Evolutionary conservation across 257 asterid genomes (phyloP).

Genomic region (Solanum paucissectum): DNA sequence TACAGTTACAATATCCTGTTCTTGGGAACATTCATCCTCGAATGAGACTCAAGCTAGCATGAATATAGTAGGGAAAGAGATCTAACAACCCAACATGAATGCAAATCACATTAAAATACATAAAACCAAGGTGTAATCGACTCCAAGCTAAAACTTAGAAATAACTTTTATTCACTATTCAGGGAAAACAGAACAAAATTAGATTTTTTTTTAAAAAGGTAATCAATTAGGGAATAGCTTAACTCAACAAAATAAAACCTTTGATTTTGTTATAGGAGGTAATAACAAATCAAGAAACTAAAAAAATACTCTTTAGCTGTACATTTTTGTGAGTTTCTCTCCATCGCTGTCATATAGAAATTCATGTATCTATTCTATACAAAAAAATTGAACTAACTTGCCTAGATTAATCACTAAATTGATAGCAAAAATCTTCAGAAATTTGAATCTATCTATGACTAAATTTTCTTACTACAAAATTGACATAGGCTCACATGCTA

Average conservation of each 20-base stretch:
- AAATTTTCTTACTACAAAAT: background rate
- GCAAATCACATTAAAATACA: no score
- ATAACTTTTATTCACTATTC: background rate
- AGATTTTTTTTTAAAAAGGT: background rate
- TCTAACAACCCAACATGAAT: no score
- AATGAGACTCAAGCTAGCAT: no score
- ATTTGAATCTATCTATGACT: background rate
- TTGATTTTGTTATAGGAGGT: background rate
- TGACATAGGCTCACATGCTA: constrained; percentile 16
- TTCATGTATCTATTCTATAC: background rate
- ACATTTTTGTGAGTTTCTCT: background rate
- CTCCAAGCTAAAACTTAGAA: no score
- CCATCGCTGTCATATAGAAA: background rate
- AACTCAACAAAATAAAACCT: no score
- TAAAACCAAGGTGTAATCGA: no score
- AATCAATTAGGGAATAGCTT: background rate
- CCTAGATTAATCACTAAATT: background rate
- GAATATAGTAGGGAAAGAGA: no score
- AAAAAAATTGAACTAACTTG: background rate
- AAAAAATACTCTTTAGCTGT: background rate
- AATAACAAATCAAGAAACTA: background rate
- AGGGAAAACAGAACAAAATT: background rate
- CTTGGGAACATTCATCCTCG: no score
- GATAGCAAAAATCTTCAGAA: background rate
- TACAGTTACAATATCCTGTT: no score